phyloP scores from a whole-genome alignment of 1,139 yeast genomes.

The Pichia sp. region DNA sequence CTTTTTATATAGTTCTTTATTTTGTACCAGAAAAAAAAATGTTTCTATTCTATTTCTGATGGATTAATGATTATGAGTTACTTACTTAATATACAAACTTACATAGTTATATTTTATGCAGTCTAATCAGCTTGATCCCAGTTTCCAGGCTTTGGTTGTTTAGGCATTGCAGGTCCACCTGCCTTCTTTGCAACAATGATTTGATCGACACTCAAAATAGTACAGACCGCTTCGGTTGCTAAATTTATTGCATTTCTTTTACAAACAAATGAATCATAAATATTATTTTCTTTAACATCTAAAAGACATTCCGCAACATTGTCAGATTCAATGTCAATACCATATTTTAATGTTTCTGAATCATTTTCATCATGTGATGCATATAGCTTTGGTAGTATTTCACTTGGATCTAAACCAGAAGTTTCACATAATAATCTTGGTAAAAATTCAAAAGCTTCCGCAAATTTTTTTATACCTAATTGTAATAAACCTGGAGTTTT shows the following conservation, averaged over 20 bases:
- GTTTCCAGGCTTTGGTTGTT: constrained; percentile 84
- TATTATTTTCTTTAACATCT: constrained; percentile 63
- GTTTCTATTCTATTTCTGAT: too few relatives aligned
- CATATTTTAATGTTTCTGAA: constrained; percentile 34
- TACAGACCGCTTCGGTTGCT: constrained; percentile 93
- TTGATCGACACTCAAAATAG: constrained; percentile 86
- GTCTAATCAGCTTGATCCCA: constrained; percentile 90
- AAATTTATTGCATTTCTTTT: constrained; percentile 85
- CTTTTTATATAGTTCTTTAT: not conserved
- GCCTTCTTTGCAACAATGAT: constrained; percentile 93
- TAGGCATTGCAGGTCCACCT: constrained; percentile 93
- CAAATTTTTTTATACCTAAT: constrained; percentile 89
- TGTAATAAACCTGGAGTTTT: constrained; percentile 89
- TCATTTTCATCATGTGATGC: constrained; percentile 57
- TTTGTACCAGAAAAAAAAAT: too few relatives aligned
- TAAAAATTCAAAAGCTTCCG: constrained; percentile 88
- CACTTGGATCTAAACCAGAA: constrained; percentile 87
- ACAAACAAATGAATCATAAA: constrained; percentile 73
- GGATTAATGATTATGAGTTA: not conserved
- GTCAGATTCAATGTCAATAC: constrained; percentile 70
- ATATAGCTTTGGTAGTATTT: constrained; percentile 77
- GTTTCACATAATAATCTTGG: constrained; percentile 94
- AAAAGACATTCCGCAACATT: constrained; percentile 55
- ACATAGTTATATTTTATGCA: not conserved
- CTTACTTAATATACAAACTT: not conserved